phyloP scores from a whole-genome alignment of 2,329 filamentous ascomycete species.

The Ilyonectria sp. region DNA sequence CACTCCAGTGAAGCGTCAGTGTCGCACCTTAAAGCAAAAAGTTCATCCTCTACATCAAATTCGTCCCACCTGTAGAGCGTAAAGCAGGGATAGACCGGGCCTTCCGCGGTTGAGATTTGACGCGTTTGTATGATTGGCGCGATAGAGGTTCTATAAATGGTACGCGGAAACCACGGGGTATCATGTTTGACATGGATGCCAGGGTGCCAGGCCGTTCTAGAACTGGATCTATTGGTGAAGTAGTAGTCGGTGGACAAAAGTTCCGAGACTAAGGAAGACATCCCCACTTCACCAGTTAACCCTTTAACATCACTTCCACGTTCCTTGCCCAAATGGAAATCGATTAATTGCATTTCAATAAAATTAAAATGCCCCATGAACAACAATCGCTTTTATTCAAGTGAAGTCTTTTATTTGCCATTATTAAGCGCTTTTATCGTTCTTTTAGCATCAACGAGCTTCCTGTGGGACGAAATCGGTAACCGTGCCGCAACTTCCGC shows the following conservation, averaged over 20 bases:
- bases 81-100: background rate
- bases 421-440: background rate
- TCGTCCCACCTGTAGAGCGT: background rate
- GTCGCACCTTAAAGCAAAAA: background rate
- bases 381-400: background rate
- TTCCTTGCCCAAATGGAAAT: background rate
- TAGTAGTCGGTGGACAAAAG: background rate
- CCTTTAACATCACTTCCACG: background rate
- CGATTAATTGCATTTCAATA: background rate
- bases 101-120: background rate
- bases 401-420: background rate
- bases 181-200: background rate
- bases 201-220: background rate
- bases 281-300: background rate
- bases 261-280: background rate
- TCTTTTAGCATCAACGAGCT: background rate
- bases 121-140: background rate
- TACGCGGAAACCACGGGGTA: background rate
- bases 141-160: background rate
- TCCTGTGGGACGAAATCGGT: background rate
- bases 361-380: background rate
- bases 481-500: background rate
- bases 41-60: background rate
- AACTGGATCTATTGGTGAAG: background rate
- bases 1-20: background rate